Evolutionary conservation across 2,329 filamentous ascomycete genomes (phyloP), one percentile per base, ranked within the genome.

Genomic region (Calonectria hawksworthii): DNA sequence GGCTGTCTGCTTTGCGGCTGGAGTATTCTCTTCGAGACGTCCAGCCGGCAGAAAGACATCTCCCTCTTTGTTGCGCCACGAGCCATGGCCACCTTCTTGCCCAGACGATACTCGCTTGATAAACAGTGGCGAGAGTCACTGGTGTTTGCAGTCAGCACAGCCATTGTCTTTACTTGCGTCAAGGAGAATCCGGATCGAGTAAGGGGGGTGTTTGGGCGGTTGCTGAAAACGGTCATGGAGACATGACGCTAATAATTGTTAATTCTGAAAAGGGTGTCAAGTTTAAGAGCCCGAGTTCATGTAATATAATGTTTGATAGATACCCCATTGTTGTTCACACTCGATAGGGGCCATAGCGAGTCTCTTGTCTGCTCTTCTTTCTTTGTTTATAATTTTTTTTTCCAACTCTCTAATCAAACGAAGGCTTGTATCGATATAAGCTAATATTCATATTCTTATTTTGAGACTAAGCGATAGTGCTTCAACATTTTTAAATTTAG

Each of bases 21-120:
- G 93, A 96, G 94, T 84, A 92, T 97, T 59, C 86, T 98, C 59
- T 85, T 95, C 44, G 95, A 98, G 85, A 88, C 91, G 83, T 81
- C 89, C 7, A 87, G 88, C 59, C 90, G 94, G 76, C 88, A 93
- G 72, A 93, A 94, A 80, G 95, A 98, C 81, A 90, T 98, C 82
- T 91, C 93, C 11, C 88, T 97, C 50, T 98, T 98, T 83, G 95
- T 97, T 54, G 92, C 94, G 26, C 95, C 95, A 0, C 89, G 95
- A 76, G 95, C 95, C 18, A 87, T 95, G 76, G 94, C 94, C 11
- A 95, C 94, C 0, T 83, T 96, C 75, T 85, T 98, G 21, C 95
- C 95, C 9, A 87, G 95, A 74, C 88, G 90, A 51, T 98, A 97
- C 83, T 82, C 84, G 3, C 79, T 84, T 73, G 86, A 92, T 80